Evolutionary conservation across 108 stramenopile species (phyloP).

Genomic region (Cylindrotheca fusiformis): DNA sequence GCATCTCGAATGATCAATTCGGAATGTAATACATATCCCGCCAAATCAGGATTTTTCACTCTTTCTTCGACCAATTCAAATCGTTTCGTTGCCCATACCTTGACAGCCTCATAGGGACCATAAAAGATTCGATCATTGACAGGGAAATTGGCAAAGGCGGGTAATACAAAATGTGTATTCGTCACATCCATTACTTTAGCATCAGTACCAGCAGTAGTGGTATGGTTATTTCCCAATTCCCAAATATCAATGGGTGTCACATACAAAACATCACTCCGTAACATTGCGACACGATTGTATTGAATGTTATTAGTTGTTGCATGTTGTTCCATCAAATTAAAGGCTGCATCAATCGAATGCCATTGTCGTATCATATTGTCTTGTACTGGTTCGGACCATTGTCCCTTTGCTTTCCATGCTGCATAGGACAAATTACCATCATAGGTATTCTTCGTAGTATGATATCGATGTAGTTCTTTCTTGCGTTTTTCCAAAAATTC

Average conservation of each 20-base stretch:
- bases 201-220: too few species aligned
- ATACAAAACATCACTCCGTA: too few species aligned
- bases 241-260: slow-evolving; percentile 46
- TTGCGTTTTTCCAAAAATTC: slow-evolving; percentile 27
- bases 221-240: slow-evolving; percentile 7
- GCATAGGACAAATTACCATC: slow-evolving; percentile 30
- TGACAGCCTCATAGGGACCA: too few species aligned
- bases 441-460: slow-evolving; percentile 16
- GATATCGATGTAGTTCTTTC: slow-evolving; percentile 19
- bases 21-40: slow-evolving; percentile 36
- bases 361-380: slow-evolving; percentile 49
- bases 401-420: background rate
- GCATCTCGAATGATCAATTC: slow-evolving; percentile 35
- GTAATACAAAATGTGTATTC: slow-evolving; percentile 21
- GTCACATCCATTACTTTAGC: slow-evolving; percentile 5
- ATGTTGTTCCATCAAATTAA: slow-evolving; percentile 37
- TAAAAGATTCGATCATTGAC: slow-evolving; percentile 53
- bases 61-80: slow-evolving; percentile 37
- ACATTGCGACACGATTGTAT: too few species aligned
- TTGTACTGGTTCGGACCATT: slow-evolving; percentile 1
- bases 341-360: too few species aligned
- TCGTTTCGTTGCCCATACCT: slow-evolving; percentile 61
- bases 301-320: slow-evolving; percentile 25
- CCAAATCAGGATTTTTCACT: slow-evolving; percentile 8
- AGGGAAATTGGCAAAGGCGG: slow-evolving; percentile 26